These are phyloP conservation scores for Saprolegnia diclina DNA, from an alignment of 352 stramenopile species.

Conservation along the genomic window DNA sequence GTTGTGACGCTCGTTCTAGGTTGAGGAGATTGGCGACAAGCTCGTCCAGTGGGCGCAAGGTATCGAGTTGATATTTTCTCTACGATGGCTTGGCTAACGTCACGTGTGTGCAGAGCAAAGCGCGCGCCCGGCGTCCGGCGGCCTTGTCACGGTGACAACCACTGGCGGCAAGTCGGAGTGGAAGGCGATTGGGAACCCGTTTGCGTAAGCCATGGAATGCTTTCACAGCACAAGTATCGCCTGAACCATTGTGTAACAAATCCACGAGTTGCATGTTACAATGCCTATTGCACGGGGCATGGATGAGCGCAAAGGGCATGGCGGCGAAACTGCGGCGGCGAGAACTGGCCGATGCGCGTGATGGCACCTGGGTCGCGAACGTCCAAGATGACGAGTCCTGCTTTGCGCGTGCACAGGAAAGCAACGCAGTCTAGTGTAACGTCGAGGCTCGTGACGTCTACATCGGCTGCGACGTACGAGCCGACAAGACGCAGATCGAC, in stretches of 20 bases:
- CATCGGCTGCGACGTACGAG: constrained; percentile 5
- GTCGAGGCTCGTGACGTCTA: constrained; percentile 16
- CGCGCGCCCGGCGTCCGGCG: constrained; percentile 49
- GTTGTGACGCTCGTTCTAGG: constrained; percentile 29
- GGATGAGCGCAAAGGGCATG: background rate
- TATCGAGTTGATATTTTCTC: constrained; percentile 10
- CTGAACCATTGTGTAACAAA: background rate
- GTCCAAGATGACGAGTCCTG: constrained; percentile 19
- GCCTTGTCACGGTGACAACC: constrained; percentile 67
- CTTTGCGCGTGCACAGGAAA: constrained; percentile 16
- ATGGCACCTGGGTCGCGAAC: constrained; percentile 11
- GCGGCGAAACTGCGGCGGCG: background rate
- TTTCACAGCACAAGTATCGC: no score
- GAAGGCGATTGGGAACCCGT: constrained; percentile 62
- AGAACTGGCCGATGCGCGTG: background rate
- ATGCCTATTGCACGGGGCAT: constrained; percentile 3
- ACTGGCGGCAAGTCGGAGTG: constrained; percentile 51
- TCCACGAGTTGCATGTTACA: background rate
- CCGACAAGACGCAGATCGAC: background rate
- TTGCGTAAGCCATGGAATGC: constrained; percentile 36
- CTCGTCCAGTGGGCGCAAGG: constrained; percentile 62
- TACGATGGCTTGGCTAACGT: background rate
- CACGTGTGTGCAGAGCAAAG: constrained; percentile 26
- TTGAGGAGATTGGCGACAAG: constrained; percentile 67
- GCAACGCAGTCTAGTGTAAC: constrained; percentile 13